Evolutionary conservation across 2,329 filamentous ascomycete species (phyloP), one percentile per base, ranked within the genome.

Genomic region (Orbilia brochopaga): DNA sequence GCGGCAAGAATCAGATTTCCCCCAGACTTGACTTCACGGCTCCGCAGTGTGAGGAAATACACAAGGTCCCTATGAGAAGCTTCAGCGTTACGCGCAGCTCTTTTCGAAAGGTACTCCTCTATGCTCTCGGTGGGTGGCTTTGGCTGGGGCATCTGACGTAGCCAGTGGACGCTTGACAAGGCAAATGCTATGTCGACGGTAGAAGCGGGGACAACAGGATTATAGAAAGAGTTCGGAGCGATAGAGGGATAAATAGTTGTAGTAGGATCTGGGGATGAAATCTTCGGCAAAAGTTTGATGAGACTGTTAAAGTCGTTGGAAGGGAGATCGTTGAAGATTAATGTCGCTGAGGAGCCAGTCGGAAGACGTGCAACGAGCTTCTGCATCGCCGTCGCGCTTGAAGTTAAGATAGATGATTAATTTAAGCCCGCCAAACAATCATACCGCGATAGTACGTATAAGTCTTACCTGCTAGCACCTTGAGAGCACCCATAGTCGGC

Each of bases 301-400:
- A 61, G 42, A 19, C 56, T 69, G 13, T 60, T 61, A 32, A 61
- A 61, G 21, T 69, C 64, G n/a, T 69, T 69, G 6, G 64, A 69
- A 52, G 64, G 64, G n/a, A 69, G 56, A 44, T 69, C 56, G 21
- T 69, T 69, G 30, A 69, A 69, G 2, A 52, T 23, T 6, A 69
- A 10, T 0, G 42, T 60, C 1, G 56, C 56, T 2, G 17, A 32
- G 13, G 51, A 69, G 11, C 27, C 7, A 1, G 56, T 10, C 13
- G 27, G 56, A 2, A 69, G 56, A 17, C 51, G 50, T 0, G 56
- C 24, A 21, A 69, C 44, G 5, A 69, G 56, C 11, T 11, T 21
- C 42, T 52, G 23, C 56, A 69, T 69, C 0, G 57, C 64, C 1
- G 40, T 40, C 19, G 56, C 30, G n/a, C 64, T 69, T 3, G 15